Conservation (phyloP, 2,329 filamentous ascomycete genomes). For the Arthrocladium fulminans region DNA sequence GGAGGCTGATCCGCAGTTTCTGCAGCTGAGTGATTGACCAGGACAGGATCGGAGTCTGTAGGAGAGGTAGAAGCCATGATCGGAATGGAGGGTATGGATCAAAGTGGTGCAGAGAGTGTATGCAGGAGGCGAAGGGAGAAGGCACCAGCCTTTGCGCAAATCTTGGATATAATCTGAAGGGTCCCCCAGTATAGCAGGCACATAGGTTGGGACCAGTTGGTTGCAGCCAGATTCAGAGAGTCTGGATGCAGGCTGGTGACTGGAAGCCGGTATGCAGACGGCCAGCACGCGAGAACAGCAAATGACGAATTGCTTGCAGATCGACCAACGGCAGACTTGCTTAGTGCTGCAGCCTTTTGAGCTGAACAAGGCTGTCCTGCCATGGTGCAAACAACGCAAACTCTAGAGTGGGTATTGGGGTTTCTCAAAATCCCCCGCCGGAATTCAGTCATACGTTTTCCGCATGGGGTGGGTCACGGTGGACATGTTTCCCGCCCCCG, state of each 20-base stretch:
- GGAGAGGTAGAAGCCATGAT: conserved; percentile 1
- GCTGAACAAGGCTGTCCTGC: too few species aligned
- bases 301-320: too few species aligned
- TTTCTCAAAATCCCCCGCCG: background rate
- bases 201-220: too few species aligned
- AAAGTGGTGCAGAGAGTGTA: conserved; percentile 19
- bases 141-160: too few species aligned
- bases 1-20: conserved; percentile 4
- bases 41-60: conserved; percentile 17
- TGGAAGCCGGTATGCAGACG: background rate
- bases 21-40: conserved; percentile 18
- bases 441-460: too few species aligned
- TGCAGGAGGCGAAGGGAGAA: conserved; percentile 12
- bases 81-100: background rate
- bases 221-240: too few species aligned
- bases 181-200: too few species aligned
- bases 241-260: too few species aligned
- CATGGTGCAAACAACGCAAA: conserved; percentile 1
- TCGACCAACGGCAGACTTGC: too few species aligned
- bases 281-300: background rate
- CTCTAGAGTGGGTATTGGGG: background rate
- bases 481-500: background rate
- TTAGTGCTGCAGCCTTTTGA: too few species aligned
- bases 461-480: too few species aligned
- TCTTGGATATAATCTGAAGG: too few species aligned